phyloP scores from a whole-genome alignment of 495 filamentous ascomycete genomes.

The Xylaria venustula region DNA sequence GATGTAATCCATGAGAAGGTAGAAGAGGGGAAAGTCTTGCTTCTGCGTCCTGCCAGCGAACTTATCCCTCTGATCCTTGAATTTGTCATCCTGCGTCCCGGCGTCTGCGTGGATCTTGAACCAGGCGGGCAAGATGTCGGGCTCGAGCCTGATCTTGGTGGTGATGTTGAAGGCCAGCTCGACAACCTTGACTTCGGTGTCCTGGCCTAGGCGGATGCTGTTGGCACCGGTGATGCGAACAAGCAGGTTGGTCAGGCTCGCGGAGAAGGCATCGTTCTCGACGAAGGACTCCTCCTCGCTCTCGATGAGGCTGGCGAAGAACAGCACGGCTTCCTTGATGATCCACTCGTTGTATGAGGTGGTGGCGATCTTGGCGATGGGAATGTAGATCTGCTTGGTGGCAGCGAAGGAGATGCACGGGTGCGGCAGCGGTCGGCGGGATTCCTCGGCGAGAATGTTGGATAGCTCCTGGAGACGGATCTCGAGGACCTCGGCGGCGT shows the following conservation, averaged over 20 bases:
- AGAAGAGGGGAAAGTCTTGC: slow-evolving; percentile 94
- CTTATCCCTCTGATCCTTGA: slow-evolving; percentile 52
- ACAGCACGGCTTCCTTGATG: slow-evolving; percentile 73
- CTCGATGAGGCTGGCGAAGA: slow-evolving; percentile 89
- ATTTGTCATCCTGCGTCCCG: slow-evolving; percentile 42
- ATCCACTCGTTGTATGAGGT: slow-evolving; percentile 75
- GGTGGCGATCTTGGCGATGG: slow-evolving; percentile 80
- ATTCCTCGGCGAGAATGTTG: slow-evolving; percentile 81
- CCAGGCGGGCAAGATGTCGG: slow-evolving; percentile 82
- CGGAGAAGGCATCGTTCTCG: slow-evolving; percentile 77
- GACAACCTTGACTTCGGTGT: slow-evolving; percentile 80
- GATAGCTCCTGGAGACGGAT: slow-evolving; percentile 63
- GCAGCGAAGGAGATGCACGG: slow-evolving; percentile 83
- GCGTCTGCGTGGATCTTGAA: slow-evolving; percentile 57
- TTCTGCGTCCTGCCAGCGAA: slow-evolving; percentile 86
- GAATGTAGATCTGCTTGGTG: slow-evolving; percentile 80
- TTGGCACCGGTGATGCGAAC: slow-evolving; percentile 62
- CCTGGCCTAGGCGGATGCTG: slow-evolving; percentile 58
- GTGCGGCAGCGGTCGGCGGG: slow-evolving; percentile 80
- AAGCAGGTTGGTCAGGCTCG: slow-evolving; percentile 78
- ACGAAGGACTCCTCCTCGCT: slow-evolving; percentile 94
- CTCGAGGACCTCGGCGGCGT: slow-evolving; percentile 54
- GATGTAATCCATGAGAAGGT: slow-evolving; percentile 91
- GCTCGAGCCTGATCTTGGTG: slow-evolving; percentile 88
- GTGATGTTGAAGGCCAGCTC: slow-evolving; percentile 92